A percentile compares a stretch with the other conserved stretches of the same genome.
These are phyloP conservation scores for Gillenia trifoliata DNA, from an alignment of 306 rosid genomes.

Conservation along the genomic window DNA sequence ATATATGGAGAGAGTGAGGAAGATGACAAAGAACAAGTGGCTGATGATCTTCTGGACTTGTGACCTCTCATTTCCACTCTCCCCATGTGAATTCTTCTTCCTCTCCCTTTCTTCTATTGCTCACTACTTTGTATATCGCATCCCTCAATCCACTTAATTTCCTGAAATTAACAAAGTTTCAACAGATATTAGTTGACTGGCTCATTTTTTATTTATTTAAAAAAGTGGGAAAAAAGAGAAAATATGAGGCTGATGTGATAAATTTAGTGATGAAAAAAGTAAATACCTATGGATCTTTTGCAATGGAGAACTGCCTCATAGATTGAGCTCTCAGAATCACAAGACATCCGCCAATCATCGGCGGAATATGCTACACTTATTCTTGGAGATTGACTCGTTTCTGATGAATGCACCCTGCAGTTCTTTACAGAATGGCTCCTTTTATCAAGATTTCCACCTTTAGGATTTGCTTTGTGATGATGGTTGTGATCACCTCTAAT, in stretches of 20 bases:
- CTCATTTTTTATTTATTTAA: neutral
- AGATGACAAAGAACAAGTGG: slow-evolving; percentile 53
- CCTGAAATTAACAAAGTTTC: slow-evolving; percentile 34
- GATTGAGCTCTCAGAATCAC: slow-evolving; percentile 94
- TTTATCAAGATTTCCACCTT: slow-evolving; percentile 33
- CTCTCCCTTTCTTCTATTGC: slow-evolving; percentile 6
- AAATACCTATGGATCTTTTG: slow-evolving; percentile 85
- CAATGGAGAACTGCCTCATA: slow-evolving; percentile 98
- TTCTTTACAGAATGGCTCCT: slow-evolving; percentile 53
- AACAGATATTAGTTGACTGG: neutral
- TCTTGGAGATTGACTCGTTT: slow-evolving; percentile 51
- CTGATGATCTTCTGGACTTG: slow-evolving; percentile 34
- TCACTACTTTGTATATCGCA: slow-evolving; percentile 19
- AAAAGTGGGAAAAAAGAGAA: neutral
- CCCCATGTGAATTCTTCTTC: slow-evolving; percentile 42
- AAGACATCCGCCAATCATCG: slow-evolving; percentile 75
- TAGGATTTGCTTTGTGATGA: slow-evolving; percentile 40
- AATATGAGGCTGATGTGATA: neutral
- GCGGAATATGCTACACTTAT: slow-evolving; percentile 69
- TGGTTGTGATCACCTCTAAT: slow-evolving; percentile 31
- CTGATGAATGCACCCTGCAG: slow-evolving; percentile 47
- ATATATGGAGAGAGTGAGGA: slow-evolving; percentile 14
- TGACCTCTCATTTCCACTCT: slow-evolving; percentile 30
- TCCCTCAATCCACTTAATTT: slow-evolving; percentile 25
- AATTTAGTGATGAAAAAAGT: neutral